Evolutionary conservation across 2,329 filamentous ascomycete genomes (phyloP), one percentile per base, ranked within the genome.

Genomic region (Pseudogymnoascus sp.): DNA sequence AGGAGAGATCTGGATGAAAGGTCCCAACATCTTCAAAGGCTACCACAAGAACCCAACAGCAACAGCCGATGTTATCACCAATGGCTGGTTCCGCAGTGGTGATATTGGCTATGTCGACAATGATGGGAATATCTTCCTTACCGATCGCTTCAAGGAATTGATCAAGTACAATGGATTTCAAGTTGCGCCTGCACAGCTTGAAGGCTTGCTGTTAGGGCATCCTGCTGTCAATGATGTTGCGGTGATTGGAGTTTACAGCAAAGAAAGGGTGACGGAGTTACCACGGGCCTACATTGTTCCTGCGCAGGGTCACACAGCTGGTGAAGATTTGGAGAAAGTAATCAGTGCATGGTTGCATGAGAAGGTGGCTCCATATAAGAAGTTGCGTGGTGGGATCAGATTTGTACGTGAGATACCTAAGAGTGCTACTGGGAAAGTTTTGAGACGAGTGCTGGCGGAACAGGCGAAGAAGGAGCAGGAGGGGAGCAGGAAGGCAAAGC

Each of bases 121-220:
- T 75, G 35, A 74, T 73, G 4, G 60, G 74, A 38, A 72, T 78
- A 44, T 78, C 78, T 37, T 44, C 8, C 59, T 47, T 24, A 47
- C 62, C 68, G 66, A 65, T 62, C n/a, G n/a, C n/a, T 8, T 68
- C 66, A 69, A 78, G 69, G 76, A 80, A 64, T 69, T 80, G 7
- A 80, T 80, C 68, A 80, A 80, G 66, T 79, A 79, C 62, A 80
- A 80, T 66, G 79, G 79, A 1, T 70, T 79, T 44, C 78, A 81
- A 70, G 78, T 81, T n/a, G 76, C 79, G 8, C 79, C 79, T 0
- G 78, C 78, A 0, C 79, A 81, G 64, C 70, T 81, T 1, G 79
- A 81, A 70, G 77, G 74, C 0, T 59, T 78, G 31, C 69, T 81
- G 0, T 62, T 80, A 2, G 72, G 70, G 6, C 76, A 81, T 64